A percentile compares a stretch with the other conserved stretches of the same genome.
These are phyloP conservation scores for Excoecaria agallocha DNA, from an alignment of 345 rosid genomes.

Conservation along the genomic window DNA sequence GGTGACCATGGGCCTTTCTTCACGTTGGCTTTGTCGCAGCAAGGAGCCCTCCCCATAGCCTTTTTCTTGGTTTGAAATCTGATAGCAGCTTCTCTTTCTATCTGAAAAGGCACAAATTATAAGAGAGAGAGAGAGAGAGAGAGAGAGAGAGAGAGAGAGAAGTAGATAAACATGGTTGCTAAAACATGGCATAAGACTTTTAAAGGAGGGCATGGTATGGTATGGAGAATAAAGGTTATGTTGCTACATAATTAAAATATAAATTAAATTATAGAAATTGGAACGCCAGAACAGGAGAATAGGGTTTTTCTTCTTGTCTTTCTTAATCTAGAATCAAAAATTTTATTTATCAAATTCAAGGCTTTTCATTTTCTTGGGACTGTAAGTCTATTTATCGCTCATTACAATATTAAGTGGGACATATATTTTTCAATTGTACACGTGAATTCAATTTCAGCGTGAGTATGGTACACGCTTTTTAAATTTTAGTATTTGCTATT, in stretches of 20 bases:
- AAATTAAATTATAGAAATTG: constrained; percentile 19
- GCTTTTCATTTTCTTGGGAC: constrained; percentile 23
- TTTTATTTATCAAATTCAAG: constrained; percentile 1
- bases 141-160: no score
- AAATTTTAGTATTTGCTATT: no score
- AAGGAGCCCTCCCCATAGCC: constrained; percentile 38
- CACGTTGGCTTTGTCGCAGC: constrained; percentile 37
- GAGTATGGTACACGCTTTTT: no score
- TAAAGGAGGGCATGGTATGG: constrained; percentile 13
- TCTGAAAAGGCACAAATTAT: constrained; percentile 18
- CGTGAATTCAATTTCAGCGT: no score
- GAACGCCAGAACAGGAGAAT: constrained; percentile 36
- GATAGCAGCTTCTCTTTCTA: constrained; percentile 15
- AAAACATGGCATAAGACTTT: constrained; percentile 22
- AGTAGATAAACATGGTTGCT: constrained; percentile 24
- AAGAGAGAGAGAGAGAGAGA: constrained; percentile 31
- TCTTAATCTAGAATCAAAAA: constrained; percentile 34
- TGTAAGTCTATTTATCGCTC: not conserved
- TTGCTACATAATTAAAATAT: constrained; percentile 18
- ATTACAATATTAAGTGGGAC: not conserved
- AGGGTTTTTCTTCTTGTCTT: constrained; percentile 48
- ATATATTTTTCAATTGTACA: not conserved
- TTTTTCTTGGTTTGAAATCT: constrained; percentile 16
- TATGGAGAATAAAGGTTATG: constrained; percentile 16
- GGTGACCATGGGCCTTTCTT: constrained; percentile 43